These are phyloP conservation scores for Neonectria faginata DNA, from an alignment of 2,329 filamentous ascomycete genomes.

Conservation along the genomic window DNA sequence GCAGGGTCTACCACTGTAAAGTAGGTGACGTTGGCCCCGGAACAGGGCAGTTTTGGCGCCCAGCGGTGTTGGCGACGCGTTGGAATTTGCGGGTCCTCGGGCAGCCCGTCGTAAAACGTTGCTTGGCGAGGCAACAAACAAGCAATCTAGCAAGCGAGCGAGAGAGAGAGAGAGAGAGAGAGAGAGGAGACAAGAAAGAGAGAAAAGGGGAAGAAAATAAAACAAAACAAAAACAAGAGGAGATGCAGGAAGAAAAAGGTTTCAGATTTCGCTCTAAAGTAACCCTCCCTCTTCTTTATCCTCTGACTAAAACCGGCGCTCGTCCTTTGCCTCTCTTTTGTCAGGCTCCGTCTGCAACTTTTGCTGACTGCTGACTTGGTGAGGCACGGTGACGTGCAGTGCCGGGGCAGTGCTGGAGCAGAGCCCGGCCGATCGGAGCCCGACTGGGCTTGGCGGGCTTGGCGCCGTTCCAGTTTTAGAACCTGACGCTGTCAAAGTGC, in stretches of 20 bases:
- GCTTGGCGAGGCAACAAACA: conserved; percentile 28
- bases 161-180: not conserved
- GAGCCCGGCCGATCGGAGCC: conserved; percentile 20
- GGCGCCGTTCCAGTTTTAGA: conserved; percentile 30
- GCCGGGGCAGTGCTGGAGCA: conserved; percentile 44
- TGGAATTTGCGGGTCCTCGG: conserved; percentile 35
- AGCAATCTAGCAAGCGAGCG: conserved; percentile 24
- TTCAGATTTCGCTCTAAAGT: not conserved
- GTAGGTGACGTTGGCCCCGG: conserved; percentile 29
- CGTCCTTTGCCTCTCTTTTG: not conserved
- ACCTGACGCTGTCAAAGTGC: conserved; percentile 16
- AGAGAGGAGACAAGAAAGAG: not conserved
- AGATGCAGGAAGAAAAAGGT: not conserved
- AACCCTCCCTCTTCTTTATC: conserved; percentile 30
- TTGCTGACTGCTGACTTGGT: conserved; percentile 35
- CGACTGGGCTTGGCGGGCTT: conserved; percentile 15
- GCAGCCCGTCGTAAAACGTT: conserved; percentile 5
- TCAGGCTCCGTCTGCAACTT: conserved; percentile 7
- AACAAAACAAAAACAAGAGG: not conserved
- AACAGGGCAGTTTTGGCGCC: conserved; percentile 27
- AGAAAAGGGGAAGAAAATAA: conserved; percentile 8
- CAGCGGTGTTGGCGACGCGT: conserved; percentile 32
- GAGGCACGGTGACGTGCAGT: conserved; percentile 44
- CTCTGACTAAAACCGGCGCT: not conserved
- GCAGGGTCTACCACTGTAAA: not conserved